phyloP scores from a whole-genome alignment of 192 early-diverging fungal genomes.

The Coemansia sp. region DNA sequence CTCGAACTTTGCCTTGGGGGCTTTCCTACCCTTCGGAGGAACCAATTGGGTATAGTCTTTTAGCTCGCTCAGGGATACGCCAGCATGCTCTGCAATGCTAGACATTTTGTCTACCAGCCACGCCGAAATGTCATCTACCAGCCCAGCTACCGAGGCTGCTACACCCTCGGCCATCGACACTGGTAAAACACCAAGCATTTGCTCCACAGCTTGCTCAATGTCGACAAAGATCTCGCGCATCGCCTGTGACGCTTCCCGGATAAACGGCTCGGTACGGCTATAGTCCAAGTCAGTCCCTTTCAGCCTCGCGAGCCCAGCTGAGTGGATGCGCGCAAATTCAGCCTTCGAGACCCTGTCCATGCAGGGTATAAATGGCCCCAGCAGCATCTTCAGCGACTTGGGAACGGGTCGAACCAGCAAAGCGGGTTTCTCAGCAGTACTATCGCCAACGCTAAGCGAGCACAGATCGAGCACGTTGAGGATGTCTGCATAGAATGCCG shows the following conservation, averaged over 20 bases:
- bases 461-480: not conserved
- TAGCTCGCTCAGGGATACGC: conserved; percentile 9
- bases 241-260: conserved; percentile 14
- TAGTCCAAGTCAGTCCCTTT: not conserved
- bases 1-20: not conserved
- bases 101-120: not conserved
- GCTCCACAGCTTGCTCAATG: conserved; percentile 20
- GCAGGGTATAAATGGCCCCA: conserved; percentile 26
- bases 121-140: conserved; percentile 10
- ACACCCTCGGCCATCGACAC: conserved; percentile 9
- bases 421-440: not conserved
- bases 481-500: conserved; percentile 8
- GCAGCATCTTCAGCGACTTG: conserved; percentile 28
- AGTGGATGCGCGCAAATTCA: conserved; percentile 13
- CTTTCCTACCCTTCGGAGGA: not conserved
- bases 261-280: conserved; percentile 12
- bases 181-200: conserved; percentile 22
- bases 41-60: not conserved
- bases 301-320: conserved; percentile 13
- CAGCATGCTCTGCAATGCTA: not conserved
- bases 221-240: conserved; percentile 30
- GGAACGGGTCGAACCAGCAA: conserved; percentile 12
- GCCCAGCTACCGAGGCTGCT: conserved; percentile 1
- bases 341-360: conserved; percentile 15
- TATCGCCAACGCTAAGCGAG: conserved; percentile 34